Conservation (phyloP, 768 basidiomycete genomes). For the Boletus insuetus region DNA sequence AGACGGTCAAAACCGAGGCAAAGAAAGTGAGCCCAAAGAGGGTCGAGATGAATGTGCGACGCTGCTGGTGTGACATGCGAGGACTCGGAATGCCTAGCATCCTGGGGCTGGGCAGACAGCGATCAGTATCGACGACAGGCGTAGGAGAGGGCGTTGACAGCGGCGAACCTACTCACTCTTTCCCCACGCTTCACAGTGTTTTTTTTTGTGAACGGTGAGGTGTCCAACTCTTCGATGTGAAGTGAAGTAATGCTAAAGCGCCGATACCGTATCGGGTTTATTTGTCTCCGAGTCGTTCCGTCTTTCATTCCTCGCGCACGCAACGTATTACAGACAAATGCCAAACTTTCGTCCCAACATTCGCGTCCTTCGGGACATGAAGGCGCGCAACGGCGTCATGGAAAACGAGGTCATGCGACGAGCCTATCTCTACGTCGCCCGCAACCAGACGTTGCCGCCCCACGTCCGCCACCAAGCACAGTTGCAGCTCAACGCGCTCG, state of each 20-base stretch:
- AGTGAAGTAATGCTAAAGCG: too few species aligned
- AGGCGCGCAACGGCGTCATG: conserved; percentile 67
- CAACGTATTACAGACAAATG: conserved; percentile 2
- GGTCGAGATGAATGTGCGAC: conserved; percentile 71
- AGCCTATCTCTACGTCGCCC: conserved; percentile 90
- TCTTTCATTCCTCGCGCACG: not conserved
- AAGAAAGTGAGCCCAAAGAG: conserved; percentile 81
- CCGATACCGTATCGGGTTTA: not conserved
- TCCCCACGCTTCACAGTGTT: conserved; percentile 14
- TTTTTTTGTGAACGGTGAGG: not conserved
- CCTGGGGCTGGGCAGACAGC: conserved; percentile 48
- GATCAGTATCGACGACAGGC: conserved; percentile 41
- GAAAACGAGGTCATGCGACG: conserved; percentile 80
- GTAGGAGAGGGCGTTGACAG: too few species aligned
- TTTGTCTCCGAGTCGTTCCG: conserved; percentile 14
- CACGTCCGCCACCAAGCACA: conserved; percentile 93
- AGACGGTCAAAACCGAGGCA: conserved; percentile 75
- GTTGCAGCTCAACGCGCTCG: conserved; percentile 87
- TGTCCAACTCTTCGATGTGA: not conserved
- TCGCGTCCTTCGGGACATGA: conserved; percentile 72
- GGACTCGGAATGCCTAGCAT: conserved; percentile 53
- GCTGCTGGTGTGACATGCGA: conserved; percentile 53
- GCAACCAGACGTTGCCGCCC: conserved; percentile 85
- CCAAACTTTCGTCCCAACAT: conserved; percentile 37
- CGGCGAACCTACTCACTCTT: conserved; percentile 14